Evolutionary conservation across 306 rosid genomes (phyloP).

Genomic region (Sicyos baderoa): DNA sequence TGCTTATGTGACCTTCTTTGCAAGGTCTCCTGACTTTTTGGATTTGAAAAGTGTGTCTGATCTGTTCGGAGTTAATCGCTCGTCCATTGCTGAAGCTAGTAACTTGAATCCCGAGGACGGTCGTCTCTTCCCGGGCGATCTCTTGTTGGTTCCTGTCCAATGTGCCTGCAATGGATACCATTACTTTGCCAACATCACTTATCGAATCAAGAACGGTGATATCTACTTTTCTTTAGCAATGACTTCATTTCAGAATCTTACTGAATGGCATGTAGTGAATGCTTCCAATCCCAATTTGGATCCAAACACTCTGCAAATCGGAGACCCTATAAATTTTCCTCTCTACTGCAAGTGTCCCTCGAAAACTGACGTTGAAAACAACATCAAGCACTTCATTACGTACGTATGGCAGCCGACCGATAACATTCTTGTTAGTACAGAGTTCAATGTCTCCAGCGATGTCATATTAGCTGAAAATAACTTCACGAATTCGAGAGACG

Average conservation of each 20-base stretch:
- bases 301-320: conserved; percentile 31
- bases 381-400: conserved; percentile 40
- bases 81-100: conserved; percentile 53
- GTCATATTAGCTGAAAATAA: conserved; percentile 40
- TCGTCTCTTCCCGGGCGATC: conserved; percentile 35
- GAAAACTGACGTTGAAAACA: conserved; percentile 26
- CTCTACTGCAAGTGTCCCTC: conserved; percentile 69
- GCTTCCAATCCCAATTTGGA: conserved; percentile 36
- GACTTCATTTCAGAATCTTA: conserved; percentile 44
- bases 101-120: conserved; percentile 28
- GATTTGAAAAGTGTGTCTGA: conserved; percentile 41
- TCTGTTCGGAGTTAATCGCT: conserved; percentile 44
- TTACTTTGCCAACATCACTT: conserved; percentile 50
- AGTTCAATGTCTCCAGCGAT: conserved; percentile 35
- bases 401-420: conserved; percentile 60
- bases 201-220: conserved; percentile 39
- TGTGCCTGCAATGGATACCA: conserved; percentile 52
- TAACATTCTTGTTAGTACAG: conserved; percentile 29
- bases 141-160: conserved; percentile 52
- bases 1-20: conserved; percentile 54
- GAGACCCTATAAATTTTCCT: conserved; percentile 43
- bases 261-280: conserved; percentile 30
- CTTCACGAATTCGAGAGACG: conserved; percentile 25
- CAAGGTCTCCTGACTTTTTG: conserved; percentile 37
- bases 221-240: conserved; percentile 33